phyloP scores from a whole-genome alignment of 1,139 yeast genomes.

The Pichia sp. region DNA sequence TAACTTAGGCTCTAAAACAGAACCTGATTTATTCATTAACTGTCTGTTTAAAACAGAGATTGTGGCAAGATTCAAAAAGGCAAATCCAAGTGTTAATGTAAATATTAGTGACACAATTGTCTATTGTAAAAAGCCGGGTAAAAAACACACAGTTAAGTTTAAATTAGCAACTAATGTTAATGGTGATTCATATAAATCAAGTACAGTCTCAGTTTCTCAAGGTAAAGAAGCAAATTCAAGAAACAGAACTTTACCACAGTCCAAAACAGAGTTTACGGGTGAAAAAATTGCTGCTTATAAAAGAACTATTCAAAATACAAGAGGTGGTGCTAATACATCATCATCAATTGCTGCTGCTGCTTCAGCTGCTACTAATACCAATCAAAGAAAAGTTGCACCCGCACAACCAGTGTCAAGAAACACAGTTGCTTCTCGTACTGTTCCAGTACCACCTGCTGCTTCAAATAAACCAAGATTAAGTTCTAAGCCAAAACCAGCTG shows the following conservation, averaged over 20 bases:
- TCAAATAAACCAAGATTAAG: conserved; percentile 18
- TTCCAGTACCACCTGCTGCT: conserved; percentile 19
- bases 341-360: conserved; percentile 26
- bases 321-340: conserved; percentile 19
- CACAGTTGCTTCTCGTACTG: conserved; percentile 12
- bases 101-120: conserved; percentile 66
- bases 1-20: conserved; percentile 46
- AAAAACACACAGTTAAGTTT: conserved; percentile 66
- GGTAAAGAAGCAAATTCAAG: conserved; percentile 72
- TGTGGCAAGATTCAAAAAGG: conserved; percentile 62
- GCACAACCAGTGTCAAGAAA: conserved; percentile 21
- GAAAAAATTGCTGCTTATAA: conserved; percentile 24
- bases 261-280: conserved; percentile 39
- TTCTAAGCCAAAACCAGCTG: conserved; percentile 18
- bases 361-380: conserved; percentile 30
- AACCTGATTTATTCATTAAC: conserved; percentile 77
- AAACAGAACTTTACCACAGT: conserved; percentile 73
- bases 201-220: conserved; percentile 71
- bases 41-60: conserved; percentile 87
- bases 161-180: conserved; percentile 48
- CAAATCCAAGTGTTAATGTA: conserved; percentile 54
- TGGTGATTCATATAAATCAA: conserved; percentile 80
- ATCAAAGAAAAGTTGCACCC: conserved; percentile 10
- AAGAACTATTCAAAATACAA: conserved; percentile 14
- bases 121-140: conserved; percentile 90